Base-by-base conservation (phyloP, 306 rosid species). In the Lathyrus tuberosus region DNA sequence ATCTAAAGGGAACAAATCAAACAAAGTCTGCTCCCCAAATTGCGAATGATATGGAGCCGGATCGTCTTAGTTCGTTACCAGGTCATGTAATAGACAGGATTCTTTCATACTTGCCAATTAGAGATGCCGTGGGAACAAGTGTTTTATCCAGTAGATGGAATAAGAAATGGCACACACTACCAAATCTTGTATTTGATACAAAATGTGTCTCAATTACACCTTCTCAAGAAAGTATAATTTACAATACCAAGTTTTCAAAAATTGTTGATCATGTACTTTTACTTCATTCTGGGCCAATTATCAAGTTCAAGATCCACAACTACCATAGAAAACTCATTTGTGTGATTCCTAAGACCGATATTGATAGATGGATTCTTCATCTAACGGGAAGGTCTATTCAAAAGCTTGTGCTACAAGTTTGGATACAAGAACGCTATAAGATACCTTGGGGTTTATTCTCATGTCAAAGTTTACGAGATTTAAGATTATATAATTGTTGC, bases 261-360 rank as follows among this genome's bases (percentile, higher is more conserved):
- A 77, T 75, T 46, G 58, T 89, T 46, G 96, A 89, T 83, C 86
- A 77, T 37, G 89, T 89, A 12, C 89, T 89, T 15, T 16, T 15
- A 48, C 54, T 6, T 16, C 54, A 20, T 20, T 20, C 22, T 20
- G 22, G 54, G 22, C 54, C 54, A 48, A 16, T 48, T 22, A 8
- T 6, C 10, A 17, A 15, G 26, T 48, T 16, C 24, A 8, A 16
- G 54, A 6, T 48, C 1, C 74, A 0, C 4, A 5, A n/a, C 20
- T 0, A 79, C 10, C 75, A 83, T 49, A 63, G 49, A 5, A 84
- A 80, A 44, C 63, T 82, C 31, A 16, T 52, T 43, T 78, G 78
- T 38, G 66, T 59, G 24, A 15, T 5, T 48, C 3, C 7, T 48
- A 22, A 2, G 3, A 16, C 20, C 7, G 10, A 44, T 13, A 14